Evolutionary conservation across 192 early-diverging fungal species (phyloP).

Genomic region (Linnemannia schmuckeri): DNA sequence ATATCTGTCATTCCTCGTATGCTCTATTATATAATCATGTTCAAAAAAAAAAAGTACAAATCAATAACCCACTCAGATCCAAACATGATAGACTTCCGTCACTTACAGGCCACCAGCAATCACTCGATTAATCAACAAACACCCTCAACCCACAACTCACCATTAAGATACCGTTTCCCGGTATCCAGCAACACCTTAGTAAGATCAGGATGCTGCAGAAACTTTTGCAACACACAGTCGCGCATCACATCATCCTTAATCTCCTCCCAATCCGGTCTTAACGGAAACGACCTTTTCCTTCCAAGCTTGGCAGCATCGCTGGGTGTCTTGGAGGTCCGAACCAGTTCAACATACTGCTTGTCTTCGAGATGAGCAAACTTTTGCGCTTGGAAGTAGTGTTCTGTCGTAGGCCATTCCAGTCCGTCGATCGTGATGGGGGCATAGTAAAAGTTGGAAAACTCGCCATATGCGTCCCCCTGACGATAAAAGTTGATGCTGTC

Average conservation of each 20-base stretch:
- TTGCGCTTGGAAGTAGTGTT: conserved; percentile 62
- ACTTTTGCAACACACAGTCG: conserved; percentile 54
- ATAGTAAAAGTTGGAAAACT: conserved; percentile 61
- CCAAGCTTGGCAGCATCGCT: conserved; percentile 61
- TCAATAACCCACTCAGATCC: background rate
- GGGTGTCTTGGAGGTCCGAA: conserved; percentile 29
- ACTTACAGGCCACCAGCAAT: background rate
- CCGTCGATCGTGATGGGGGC: conserved; percentile 25
- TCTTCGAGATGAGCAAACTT: conserved; percentile 42
- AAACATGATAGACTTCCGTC: no score
- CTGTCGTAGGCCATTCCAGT: conserved; percentile 54
- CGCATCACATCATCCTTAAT: conserved; percentile 60
- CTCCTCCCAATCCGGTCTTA: conserved; percentile 62
- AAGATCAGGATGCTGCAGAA: conserved; percentile 52
- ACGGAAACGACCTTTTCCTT: conserved; percentile 29
- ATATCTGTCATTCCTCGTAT: conserved; percentile 57
- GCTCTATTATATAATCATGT: conserved; percentile 20
- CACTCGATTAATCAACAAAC: background rate
- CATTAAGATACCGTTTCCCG: conserved; percentile 31
- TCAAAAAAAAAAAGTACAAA: conserved; percentile 6
- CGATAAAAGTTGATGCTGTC: conserved; percentile 59
- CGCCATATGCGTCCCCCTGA: conserved; percentile 42
- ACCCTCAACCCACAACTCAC: background rate
- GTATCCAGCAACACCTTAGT: conserved; percentile 48
- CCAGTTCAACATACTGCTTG: conserved; percentile 33